Percentiles rank a stretch among this genome's conserved stretches.
Conservation (phyloP, 345 rosid genomes). For the Nephelium lappaceum region DNA sequence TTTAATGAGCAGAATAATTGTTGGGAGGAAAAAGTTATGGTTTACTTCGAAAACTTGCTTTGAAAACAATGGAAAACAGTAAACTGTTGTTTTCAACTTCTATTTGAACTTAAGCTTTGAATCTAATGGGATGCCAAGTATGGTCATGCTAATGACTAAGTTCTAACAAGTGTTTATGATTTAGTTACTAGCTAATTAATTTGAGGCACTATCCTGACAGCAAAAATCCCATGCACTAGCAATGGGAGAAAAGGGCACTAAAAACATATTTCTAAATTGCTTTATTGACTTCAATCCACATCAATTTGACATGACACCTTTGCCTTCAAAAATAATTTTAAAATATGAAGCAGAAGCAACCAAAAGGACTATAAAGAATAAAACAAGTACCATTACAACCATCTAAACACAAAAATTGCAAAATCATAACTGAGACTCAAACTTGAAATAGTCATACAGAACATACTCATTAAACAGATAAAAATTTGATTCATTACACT, state of each 20-base stretch:
- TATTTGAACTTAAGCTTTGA: not conserved
- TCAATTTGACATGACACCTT: not conserved
- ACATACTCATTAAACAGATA: not conserved
- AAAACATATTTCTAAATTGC: not conserved
- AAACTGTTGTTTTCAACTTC: too few species aligned
- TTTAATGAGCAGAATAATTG: too few species aligned
- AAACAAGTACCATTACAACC: not conserved
- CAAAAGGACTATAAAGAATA: not conserved
- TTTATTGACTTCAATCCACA: not conserved
- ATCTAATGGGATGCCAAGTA: not conserved
- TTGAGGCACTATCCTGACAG: not conserved
- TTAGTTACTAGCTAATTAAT: not conserved
- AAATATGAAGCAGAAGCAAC: not conserved
- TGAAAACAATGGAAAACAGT: too few species aligned
- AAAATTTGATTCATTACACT: not conserved
- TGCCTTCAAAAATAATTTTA: not conserved
- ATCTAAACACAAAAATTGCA: not conserved
- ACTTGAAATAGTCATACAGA: constrained; percentile 1
- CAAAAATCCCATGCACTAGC: too few species aligned
- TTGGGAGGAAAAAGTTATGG: too few species aligned
- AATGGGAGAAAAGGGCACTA: not conserved
- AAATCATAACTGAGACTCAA: not conserved
- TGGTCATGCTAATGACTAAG: not conserved
- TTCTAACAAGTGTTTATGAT: not conserved
- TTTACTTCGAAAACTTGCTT: too few species aligned